Base-by-base conservation (phyloP, 495 filamentous ascomycete genomes). In the Pseudevernia furfuracea region DNA sequence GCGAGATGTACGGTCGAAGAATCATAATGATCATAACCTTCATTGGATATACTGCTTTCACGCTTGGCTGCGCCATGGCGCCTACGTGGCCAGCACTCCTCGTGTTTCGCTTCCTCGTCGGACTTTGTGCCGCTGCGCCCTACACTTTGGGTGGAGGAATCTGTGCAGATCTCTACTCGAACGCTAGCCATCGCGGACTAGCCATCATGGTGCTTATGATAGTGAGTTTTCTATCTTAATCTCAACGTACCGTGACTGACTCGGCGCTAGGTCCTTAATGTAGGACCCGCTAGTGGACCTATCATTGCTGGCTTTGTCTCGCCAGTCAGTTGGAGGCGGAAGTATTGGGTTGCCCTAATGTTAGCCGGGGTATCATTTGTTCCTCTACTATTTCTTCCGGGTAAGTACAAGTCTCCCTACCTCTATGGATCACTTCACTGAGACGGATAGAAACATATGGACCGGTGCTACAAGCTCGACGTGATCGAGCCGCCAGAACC, bases 1-100 rank as follows among this genome's bases (percentile, higher is more conserved):
- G 83, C 69, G 87, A 89, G 68, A 74, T 80, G 25, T 82, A 82
- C 65, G 87, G 87, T 21, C 77, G 87, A 21, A 69, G 78, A 4
- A 65, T 71, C 4, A 62, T 84, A 32, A 82, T 85, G 60, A 73
- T 79, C 61, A 68, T 71, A 8, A 76, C 76, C 67, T 85, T 82
- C 62, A 73, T 79, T 58, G 69, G 79, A n/a, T 84, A 84, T 69
- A 75, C 80, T 23, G 48, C 77, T 41, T 84, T 78, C 69, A 78
- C 80, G 30, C 70, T 84, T 49, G 79, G 74, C 28, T 83, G 81
- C 39, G 82, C 80, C 2, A 68, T 81, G 8, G 71, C 77, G 30
- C 76, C 70, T 2, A 74, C 74, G 59, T 78, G 83, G 68, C 68
- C 71, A 25, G 74, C 78, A 61, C 65, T 86, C 25, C 78, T 84